Conservation (phyloP, 305 asterid genomes). For the Fraxinus albicans region DNA sequence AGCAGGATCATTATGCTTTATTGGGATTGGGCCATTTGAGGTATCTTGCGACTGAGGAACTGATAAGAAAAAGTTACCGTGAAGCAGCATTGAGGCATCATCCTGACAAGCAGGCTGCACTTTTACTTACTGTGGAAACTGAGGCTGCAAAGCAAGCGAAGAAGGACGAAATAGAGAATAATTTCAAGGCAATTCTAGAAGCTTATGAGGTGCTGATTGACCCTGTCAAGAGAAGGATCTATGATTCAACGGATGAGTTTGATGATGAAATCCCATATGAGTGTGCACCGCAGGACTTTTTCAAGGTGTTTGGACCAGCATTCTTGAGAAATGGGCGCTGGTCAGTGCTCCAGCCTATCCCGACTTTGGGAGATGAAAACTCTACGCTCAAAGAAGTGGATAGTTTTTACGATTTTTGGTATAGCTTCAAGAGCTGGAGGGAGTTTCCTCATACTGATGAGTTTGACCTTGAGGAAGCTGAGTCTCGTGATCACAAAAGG, state of each 20-base stretch:
- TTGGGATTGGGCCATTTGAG: slow-evolving; percentile 91
- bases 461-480: slow-evolving; percentile 92
- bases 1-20: slow-evolving; percentile 94
- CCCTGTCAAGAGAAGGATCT: slow-evolving; percentile 84
- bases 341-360: slow-evolving; percentile 77
- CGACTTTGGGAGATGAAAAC: slow-evolving; percentile 74
- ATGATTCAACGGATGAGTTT: slow-evolving; percentile 96
- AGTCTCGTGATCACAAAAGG: slow-evolving; percentile 89
- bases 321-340: slow-evolving; percentile 97
- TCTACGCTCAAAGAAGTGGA: slow-evolving; percentile 69
- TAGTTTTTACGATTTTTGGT: slow-evolving; percentile 83
- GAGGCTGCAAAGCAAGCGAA: slow-evolving; percentile 86
- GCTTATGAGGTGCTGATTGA: slow-evolving; percentile 86
- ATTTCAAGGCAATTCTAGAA: slow-evolving; percentile 89
- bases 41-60: slow-evolving; percentile 97
- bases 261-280: slow-evolving; percentile 91
- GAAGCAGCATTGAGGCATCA: slow-evolving; percentile 90
- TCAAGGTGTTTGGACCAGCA: slow-evolving; percentile 93
- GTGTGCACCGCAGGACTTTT: slow-evolving; percentile 89
- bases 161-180: slow-evolving; percentile 90
- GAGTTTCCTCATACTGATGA: slow-evolving; percentile 97
- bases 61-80: slow-evolving; percentile 77
- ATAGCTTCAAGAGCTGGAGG: slow-evolving; percentile 93
- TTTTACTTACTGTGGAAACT: slow-evolving; percentile 75
- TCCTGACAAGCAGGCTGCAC: slow-evolving; percentile 92